Conservation (phyloP, 129 eudicot species). For the Erigeron canadensis region DNA sequence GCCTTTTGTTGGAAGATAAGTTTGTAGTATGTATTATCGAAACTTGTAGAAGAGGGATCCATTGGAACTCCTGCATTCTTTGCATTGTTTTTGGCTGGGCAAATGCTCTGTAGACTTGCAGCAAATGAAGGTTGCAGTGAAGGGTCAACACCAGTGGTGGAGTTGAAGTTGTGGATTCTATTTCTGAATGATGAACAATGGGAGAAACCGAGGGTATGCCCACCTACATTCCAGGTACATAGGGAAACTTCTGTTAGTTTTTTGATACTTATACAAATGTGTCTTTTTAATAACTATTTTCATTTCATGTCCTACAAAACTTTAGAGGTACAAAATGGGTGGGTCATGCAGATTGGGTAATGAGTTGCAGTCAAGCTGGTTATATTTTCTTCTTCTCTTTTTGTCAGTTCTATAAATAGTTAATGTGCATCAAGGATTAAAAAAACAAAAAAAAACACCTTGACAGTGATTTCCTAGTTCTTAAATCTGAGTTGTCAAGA, state of each 20-base stretch:
- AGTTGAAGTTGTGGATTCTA: constrained; percentile 67
- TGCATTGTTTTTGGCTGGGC: constrained; percentile 46
- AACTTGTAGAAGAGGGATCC: constrained; percentile 76
- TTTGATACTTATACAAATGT: neutral
- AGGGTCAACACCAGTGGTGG: constrained; percentile 72
- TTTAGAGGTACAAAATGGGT: neutral
- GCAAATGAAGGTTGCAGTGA: constrained; percentile 60
- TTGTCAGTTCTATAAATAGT: no score
- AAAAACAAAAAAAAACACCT: no score
- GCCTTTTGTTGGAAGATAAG: constrained; percentile 62
- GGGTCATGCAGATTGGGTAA: neutral
- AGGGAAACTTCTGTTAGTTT: constrained; percentile 17
- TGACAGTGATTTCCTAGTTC: no score
- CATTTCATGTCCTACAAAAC: constrained; percentile 12
- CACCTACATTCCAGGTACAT: constrained; percentile 42
- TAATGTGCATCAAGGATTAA: no score
- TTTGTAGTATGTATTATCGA: constrained; percentile 71
- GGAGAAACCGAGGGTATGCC: constrained; percentile 87
- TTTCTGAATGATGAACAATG: constrained; percentile 79
- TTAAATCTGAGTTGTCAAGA: no score
- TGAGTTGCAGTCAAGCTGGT: no score
- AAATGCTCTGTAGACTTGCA: constrained; percentile 48
- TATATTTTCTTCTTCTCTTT: no score
- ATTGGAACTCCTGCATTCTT: constrained; percentile 68
- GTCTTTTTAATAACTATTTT: constrained; percentile 1